Conservation (phyloP, 2,329 filamentous ascomycete genomes). For the Elsinoe fawcettii region DNA sequence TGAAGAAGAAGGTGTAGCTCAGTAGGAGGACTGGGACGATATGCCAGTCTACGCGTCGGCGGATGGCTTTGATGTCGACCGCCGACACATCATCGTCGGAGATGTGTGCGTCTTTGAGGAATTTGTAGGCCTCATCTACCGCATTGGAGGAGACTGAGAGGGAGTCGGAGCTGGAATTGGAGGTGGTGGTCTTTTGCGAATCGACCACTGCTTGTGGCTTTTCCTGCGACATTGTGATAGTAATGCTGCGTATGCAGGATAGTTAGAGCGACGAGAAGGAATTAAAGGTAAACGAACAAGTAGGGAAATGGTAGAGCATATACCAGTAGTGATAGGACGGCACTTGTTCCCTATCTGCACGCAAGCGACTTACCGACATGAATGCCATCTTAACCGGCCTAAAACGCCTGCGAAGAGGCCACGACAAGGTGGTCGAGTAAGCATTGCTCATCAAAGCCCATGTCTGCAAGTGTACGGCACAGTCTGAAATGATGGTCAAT, state of each 20-base stretch:
- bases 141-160: background rate
- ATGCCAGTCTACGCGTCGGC: conserved; percentile 51
- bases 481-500: background rate
- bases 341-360: background rate
- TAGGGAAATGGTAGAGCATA: background rate
- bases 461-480: background rate
- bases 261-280: background rate
- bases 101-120: background rate
- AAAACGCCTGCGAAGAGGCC: background rate
- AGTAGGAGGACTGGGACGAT: conserved; percentile 54
- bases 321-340: background rate
- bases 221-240: background rate
- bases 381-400: background rate
- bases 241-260: background rate
- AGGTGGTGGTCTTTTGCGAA: background rate
- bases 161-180: background rate
- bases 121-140: background rate
- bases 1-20: conserved; percentile 54
- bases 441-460: background rate
- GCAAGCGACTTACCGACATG: background rate
- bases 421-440: background rate
- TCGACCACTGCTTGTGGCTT: background rate
- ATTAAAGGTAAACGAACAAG: background rate
- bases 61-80: conserved; percentile 35
- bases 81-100: background rate